Evolutionary conservation across 2,329 filamentous ascomycete genomes (phyloP), one percentile per base, ranked within the genome.

Genomic region (Epichloe sp.): DNA sequence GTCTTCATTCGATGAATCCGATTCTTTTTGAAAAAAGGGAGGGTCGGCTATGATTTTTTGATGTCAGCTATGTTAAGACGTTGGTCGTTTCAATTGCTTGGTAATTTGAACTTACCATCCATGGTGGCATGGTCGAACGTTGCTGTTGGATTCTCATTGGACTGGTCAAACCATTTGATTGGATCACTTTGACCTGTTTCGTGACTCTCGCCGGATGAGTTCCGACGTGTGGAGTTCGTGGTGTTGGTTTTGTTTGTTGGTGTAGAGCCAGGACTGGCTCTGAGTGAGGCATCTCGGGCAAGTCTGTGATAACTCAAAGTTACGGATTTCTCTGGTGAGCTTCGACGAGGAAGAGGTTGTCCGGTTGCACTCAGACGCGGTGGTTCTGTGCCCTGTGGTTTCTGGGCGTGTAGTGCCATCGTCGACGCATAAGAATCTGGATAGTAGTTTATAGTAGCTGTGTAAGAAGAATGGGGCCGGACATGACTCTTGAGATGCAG

Each of bases 11-110:
- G 76, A 78, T 0, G 72, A 76, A 21, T 76, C 74, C 0, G 71
- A 72, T 49, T 73, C 71, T 53, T 72, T 75, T 54, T 78, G 76
- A 46, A 71, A 79, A 49, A 79, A 80, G 0, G 76, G 76, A 3
- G 76, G 74, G 43, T 79, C 76, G 15, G 76, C 68, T 74, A 11
- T 44, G 21, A 34, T 7, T 10, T 3, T 3, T 3, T 14, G 21
- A 23, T 43, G 11, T 48, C 17, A 48, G 47, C 26, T 1, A 11
- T 31, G 31, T 23, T 12, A 15, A 15, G 5, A 5, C 40, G 38
- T 26, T 5, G 19, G 19, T 5, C 23, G 15, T 17, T 3, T n/a
- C 11, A 3, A 47, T 10, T 8, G 14, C 19, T 7, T 17, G 1
- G 10, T 14, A 11, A 15, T 2, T 26, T 6, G n/a, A 40, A 1